These are phyloP conservation scores for Colletotrichum zoysiae DNA, from an alignment of 2,329 filamentous ascomycete genomes.

Conservation along the genomic window DNA sequence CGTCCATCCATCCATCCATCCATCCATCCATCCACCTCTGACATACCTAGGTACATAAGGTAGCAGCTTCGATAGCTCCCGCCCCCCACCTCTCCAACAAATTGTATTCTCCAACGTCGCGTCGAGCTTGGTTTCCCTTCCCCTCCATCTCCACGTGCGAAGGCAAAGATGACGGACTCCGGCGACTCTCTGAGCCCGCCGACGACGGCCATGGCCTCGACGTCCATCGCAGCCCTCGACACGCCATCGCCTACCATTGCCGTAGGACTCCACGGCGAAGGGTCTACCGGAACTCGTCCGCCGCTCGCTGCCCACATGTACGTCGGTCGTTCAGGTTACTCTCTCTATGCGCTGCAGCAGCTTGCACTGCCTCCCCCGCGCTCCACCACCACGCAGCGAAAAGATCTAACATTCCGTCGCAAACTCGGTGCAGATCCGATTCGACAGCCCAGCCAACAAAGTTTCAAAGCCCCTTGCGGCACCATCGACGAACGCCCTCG, in stretches of 20 bases:
- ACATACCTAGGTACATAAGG: neutral
- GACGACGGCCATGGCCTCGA: slow-evolving; percentile 37
- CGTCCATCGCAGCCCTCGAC: slow-evolving; percentile 22
- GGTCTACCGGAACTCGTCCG: slow-evolving; percentile 46
- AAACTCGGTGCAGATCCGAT: slow-evolving; percentile 34
- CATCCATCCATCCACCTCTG: too few relatives aligned
- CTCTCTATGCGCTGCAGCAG: slow-evolving; percentile 27
- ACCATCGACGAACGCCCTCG: slow-evolving; percentile 69
- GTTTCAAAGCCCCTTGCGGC: slow-evolving; percentile 67
- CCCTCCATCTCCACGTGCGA: neutral
- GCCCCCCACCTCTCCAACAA: slow-evolving; percentile 19
- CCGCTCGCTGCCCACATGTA: slow-evolving; percentile 57
- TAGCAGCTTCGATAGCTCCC: slow-evolving; percentile 16
- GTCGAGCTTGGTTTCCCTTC: neutral
- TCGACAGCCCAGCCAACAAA: slow-evolving; percentile 45
- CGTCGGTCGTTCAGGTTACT: slow-evolving; percentile 46
- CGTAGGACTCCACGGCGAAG: slow-evolving; percentile 39
- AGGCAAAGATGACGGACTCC: slow-evolving; percentile 25
- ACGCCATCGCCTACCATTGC: slow-evolving; percentile 41
- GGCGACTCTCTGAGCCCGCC: slow-evolving; percentile 27
- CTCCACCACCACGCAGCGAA: slow-evolving; percentile 30
- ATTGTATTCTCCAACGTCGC: slow-evolving; percentile 19
- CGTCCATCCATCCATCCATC: neutral
- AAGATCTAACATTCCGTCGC: slow-evolving; percentile 34
- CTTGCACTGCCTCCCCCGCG: slow-evolving; percentile 43